These are phyloP conservation scores for Sporothrix globosa DNA, from an alignment of 2,329 filamentous ascomycete species.

Conservation along the genomic window DNA sequence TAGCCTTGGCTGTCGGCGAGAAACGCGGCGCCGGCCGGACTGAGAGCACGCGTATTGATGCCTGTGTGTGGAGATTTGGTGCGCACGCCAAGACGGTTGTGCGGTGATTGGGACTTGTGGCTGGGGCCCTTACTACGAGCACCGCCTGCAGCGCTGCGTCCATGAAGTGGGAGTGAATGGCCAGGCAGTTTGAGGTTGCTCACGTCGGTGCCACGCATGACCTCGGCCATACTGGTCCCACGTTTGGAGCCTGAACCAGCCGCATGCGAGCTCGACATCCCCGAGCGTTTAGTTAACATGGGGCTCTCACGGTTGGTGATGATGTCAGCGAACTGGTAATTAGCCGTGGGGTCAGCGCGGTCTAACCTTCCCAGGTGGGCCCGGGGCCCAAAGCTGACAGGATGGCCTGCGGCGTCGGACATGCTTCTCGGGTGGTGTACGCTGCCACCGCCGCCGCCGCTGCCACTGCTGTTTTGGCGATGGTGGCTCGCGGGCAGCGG, in stretches of 20 bases:
- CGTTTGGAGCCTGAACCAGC: slow-evolving; percentile 34
- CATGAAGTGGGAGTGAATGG: slow-evolving; percentile 43
- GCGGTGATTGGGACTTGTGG: slow-evolving; percentile 59
- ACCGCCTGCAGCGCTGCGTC: slow-evolving; percentile 48
- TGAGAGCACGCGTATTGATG: slow-evolving; percentile 43
- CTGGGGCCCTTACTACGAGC: slow-evolving; percentile 34
- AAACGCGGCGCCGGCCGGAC: slow-evolving; percentile 48
- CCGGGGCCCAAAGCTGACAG: slow-evolving; percentile 53
- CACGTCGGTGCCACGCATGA: slow-evolving; percentile 57
- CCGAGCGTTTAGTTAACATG: slow-evolving; percentile 52
- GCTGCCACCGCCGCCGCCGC: slow-evolving; percentile 6
- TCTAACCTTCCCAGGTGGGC: slow-evolving; percentile 35
- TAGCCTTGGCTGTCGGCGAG: slow-evolving; percentile 65
- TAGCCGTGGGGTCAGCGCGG: slow-evolving; percentile 51
- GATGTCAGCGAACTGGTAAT: slow-evolving; percentile 66
- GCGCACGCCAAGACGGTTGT: slow-evolving; percentile 53
- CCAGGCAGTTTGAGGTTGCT: slow-evolving; percentile 55
- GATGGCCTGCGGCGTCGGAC: slow-evolving; percentile 57
- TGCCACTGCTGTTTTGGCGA: slow-evolving; percentile 33
- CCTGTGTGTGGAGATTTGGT: slow-evolving; percentile 52
- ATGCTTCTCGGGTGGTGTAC: slow-evolving; percentile 53
- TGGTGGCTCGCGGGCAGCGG: slow-evolving; percentile 36
- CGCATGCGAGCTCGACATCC: slow-evolving; percentile 46
- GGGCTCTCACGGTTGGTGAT: slow-evolving; percentile 56
- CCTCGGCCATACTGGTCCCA: slow-evolving; percentile 53